Evolutionary conservation across 164 flowering plant species (phyloP), one percentile per base, ranked within the genome.

Genomic region (Euptelea pleiosperma): DNA sequence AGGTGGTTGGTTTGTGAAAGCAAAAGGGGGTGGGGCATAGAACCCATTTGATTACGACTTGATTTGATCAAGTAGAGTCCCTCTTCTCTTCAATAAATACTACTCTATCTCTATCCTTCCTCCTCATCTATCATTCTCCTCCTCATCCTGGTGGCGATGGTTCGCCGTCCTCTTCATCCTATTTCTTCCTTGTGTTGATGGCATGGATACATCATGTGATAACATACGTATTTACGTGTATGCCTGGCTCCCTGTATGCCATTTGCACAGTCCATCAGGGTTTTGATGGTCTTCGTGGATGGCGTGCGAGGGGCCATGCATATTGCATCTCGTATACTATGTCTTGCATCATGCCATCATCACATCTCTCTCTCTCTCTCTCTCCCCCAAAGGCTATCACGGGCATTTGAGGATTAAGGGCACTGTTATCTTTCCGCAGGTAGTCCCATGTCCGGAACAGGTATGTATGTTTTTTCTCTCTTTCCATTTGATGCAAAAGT

Each of bases 221-320:
- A 18, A n/a, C 18, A 52, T 33, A 19, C n/a, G n/a, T n/a, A 34
- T n/a, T 8, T 28, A 39, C 14, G 25, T 63, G 53, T 52, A 66
- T 83, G 89, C 92, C 89, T 86, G 92, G 92, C 89, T 86, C 92
- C 92, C 82, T 80, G 89, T 74, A 86, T 79, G 92, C 92, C 87
- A 75, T 82, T 64, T 70, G 81, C 73, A 49, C 51, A 72, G 73
- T 63, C 67, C 77, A 77, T 66, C 81, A 48, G 22, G 15, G 28
- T 8, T 16, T 61, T 33, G 83, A 73, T 75, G 74, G 79, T 39
- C 76, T 74, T 60, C 22, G 73, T 40, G 73, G 46, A 79, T 76
- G 86, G 92, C 88, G 73, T 81, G 75, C 83, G 68, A 75, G 89
- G 86, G 77, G 87, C 79, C 82, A 80, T 63, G 92, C 92, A 84